Base-by-base conservation (phyloP, 305 asterid species). In the Fraxinus angustifolia region DNA sequence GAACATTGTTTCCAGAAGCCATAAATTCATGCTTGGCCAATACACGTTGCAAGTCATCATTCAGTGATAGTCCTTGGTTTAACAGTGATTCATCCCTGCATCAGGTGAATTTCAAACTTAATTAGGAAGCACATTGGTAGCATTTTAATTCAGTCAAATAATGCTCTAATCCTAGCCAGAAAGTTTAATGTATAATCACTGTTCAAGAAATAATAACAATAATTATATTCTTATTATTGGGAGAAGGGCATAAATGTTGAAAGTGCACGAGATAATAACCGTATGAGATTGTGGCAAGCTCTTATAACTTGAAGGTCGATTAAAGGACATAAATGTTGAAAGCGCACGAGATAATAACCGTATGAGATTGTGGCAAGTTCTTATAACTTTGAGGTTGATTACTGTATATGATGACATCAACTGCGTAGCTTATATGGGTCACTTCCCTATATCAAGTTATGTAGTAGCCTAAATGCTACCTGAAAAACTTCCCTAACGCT, bases 11-110 rank as follows among this genome's bases (percentile, higher is more conserved):
- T 85, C 98, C 97, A 0, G 97, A 93, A 67, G 97, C 83, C 79
- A 93, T 84, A 77, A 95, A 84, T 84, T 96, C 99, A 62, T 96
- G 97, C 87, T 91, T 96, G 82, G 97, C 94, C 71, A 96, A 85
- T 81, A 92, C 96, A 33, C 93, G 97, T 80, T 96, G 98, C 89
- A 96, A 86, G 86, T 93, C 98, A 85, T 96, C 98, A 85, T 94
- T 96, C 82, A 93, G 88, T 36, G 93, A 89, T 87, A 96, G 87
- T 81, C 98, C 99, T 88, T 93, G 97, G 89, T 94, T 88, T 83
- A 96, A 88, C 73, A 96, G 86, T 21, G 97, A 91, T 84, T 96
- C 99, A 87, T 96, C 99, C 85, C 99, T 96, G 85, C 76, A 88
- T 56, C 62, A 82, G 84, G 74, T 83, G 68, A 85, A 33, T 31